Evolutionary conservation across 371 early-diverging fungal species (phyloP).

Genomic region (Mortierella sp.): DNA sequence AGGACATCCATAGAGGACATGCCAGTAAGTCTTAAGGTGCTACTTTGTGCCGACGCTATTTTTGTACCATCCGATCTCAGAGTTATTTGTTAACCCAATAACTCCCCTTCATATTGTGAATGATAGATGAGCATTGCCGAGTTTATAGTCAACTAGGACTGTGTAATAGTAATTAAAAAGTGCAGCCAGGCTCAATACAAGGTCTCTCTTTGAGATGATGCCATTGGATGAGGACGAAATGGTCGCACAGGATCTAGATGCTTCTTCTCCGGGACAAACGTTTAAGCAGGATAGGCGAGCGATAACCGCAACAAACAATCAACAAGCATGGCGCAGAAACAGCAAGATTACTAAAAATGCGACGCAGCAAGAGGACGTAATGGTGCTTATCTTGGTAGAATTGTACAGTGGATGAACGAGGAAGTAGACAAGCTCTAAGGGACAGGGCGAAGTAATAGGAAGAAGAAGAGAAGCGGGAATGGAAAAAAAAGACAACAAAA

Average conservation of each 20-base stretch:
- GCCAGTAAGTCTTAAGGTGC: slow-evolving; percentile 30
- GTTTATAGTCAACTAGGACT: slow-evolving; percentile 38
- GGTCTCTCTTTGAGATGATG: too few relatives aligned
- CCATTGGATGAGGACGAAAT: background rate
- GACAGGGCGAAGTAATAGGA: background rate
- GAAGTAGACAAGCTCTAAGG: background rate
- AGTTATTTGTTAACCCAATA: background rate
- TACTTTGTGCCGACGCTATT: background rate
- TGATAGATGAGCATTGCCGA: slow-evolving; percentile 43
- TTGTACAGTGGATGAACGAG: too few relatives aligned
- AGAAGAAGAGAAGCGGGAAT: background rate
- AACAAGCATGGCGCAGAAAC: background rate
- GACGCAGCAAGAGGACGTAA: slow-evolving; percentile 8
- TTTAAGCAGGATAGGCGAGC: background rate
- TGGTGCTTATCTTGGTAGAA: background rate
- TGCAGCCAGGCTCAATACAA: background rate
- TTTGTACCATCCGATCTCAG: background rate
- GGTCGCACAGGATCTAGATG: background rate
- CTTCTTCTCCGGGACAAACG: background rate
- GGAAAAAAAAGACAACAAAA: background rate
- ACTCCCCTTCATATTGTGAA: background rate
- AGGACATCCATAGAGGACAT: slow-evolving; percentile 54
- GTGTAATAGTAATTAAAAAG: background rate
- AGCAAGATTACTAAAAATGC: background rate
- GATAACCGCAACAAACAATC: background rate